These are phyloP conservation scores for Cladosporium sp. DNA, from an alignment of 2,329 filamentous ascomycete genomes.

Conservation along the genomic window DNA sequence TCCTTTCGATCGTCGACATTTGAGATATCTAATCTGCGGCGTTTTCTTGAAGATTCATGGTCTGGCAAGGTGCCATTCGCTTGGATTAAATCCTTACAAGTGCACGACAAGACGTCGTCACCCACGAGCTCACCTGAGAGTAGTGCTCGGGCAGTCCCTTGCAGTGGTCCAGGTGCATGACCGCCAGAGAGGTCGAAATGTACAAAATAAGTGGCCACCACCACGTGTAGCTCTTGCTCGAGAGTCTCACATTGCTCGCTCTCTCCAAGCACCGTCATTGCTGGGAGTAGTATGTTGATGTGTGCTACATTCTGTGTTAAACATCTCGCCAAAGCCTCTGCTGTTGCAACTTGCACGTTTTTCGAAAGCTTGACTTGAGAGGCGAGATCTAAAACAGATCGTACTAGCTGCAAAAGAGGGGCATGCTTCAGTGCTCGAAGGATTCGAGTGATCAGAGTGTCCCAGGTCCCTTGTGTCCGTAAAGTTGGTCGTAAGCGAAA, in stretches of 20 bases:
- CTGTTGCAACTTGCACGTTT: background rate
- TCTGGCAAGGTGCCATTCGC: background rate
- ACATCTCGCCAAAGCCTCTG: background rate
- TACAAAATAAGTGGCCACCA: background rate
- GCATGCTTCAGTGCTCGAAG: conserved; percentile 11
- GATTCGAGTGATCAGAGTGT: conserved; percentile 15
- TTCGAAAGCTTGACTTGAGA: background rate
- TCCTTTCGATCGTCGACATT: background rate
- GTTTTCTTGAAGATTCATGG: background rate
- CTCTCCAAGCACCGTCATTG: conserved; percentile 12
- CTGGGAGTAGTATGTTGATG: conserved; percentile 18
- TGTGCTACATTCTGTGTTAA: conserved; percentile 13
- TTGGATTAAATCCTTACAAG: background rate
- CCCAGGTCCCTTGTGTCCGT: conserved; percentile 20
- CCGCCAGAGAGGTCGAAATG: background rate
- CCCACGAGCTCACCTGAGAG: background rate
- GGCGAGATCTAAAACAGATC: background rate
- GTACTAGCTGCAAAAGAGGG: background rate
- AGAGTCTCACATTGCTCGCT: conserved; percentile 16
- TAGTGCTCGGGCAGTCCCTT: background rate
- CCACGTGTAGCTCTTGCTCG: conserved; percentile 11
- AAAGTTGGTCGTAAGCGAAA: conserved; percentile 14
- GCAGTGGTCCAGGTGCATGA: background rate
- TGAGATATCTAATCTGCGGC: background rate
- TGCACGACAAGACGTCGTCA: background rate